phyloP scores from a whole-genome alignment of 495 filamentous ascomycete species.

The Lepidopterella palustris region DNA sequence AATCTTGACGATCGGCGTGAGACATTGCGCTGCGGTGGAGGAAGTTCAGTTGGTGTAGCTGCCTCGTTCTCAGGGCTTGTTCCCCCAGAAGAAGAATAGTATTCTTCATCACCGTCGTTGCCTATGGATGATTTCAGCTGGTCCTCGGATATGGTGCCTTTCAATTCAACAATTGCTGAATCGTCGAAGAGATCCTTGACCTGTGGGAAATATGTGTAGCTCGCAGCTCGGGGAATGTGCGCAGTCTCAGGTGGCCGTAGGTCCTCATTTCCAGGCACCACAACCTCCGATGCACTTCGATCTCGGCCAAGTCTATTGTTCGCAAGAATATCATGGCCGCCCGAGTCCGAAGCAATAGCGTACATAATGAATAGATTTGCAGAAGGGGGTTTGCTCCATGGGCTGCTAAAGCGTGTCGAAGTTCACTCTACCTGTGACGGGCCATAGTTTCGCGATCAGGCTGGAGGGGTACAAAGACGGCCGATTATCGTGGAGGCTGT shows the following conservation, averaged over 20 bases:
- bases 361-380: conserved; percentile 9
- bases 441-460: background rate
- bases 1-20: conserved; percentile 29
- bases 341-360: conserved; percentile 12
- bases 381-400: background rate
- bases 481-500: background rate
- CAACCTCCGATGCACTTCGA: conserved; percentile 19
- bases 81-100: conserved; percentile 20
- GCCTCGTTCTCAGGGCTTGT: conserved; percentile 23
- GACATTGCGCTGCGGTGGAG: conserved; percentile 9
- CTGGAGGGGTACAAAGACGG: background rate
- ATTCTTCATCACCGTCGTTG: background rate
- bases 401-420: background rate
- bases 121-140: conserved; percentile 16
- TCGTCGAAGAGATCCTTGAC: conserved; percentile 26
- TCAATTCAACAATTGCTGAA: conserved; percentile 19
- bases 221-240: conserved; percentile 24
- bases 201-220: conserved; percentile 31
- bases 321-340: conserved; percentile 14
- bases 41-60: conserved; percentile 9
- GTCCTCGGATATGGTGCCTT: conserved; percentile 25
- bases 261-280: conserved; percentile 7
- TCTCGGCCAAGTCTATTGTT: conserved; percentile 7
- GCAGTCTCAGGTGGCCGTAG: background rate
- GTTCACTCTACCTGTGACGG: background rate